A percentile compares a stretch with the other conserved stretches of the same genome.
These are phyloP conservation scores for Microglena sp. DNA, from an alignment of 139 green algal genomes.

Conservation along the genomic window DNA sequence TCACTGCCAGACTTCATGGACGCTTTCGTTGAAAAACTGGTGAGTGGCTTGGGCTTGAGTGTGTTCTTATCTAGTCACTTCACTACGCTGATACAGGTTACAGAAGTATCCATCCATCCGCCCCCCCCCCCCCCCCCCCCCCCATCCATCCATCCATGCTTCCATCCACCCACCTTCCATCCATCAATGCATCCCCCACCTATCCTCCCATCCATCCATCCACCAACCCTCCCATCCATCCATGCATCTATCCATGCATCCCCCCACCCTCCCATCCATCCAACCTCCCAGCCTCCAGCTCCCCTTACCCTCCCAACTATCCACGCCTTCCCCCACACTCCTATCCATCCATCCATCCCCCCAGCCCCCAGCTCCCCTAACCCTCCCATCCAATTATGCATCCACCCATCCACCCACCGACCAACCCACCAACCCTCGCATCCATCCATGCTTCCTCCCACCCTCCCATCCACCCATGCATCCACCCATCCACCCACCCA, in stretches of 20 bases:
- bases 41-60: no score
- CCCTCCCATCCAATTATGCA: neutral
- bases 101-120: neutral
- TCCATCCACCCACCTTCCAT: neutral
- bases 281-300: neutral
- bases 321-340: neutral
- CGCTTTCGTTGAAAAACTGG: constrained; percentile 59
- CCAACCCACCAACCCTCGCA: neutral
- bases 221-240: neutral
- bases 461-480: neutral
- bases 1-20: constrained; percentile 94
- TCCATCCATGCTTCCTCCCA: neutral
- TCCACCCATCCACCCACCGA: neutral
- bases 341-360: neutral
- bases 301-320: neutral
- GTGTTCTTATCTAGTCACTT: no score
- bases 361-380: neutral
- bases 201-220: neutral
- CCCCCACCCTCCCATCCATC: neutral
- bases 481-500: neutral
- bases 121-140: no score
- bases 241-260: neutral
- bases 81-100: no score
- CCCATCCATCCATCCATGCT: neutral
- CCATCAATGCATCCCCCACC: neutral